phyloP scores from a whole-genome alignment of 306 rosid genomes.

The Vicia villosa region DNA sequence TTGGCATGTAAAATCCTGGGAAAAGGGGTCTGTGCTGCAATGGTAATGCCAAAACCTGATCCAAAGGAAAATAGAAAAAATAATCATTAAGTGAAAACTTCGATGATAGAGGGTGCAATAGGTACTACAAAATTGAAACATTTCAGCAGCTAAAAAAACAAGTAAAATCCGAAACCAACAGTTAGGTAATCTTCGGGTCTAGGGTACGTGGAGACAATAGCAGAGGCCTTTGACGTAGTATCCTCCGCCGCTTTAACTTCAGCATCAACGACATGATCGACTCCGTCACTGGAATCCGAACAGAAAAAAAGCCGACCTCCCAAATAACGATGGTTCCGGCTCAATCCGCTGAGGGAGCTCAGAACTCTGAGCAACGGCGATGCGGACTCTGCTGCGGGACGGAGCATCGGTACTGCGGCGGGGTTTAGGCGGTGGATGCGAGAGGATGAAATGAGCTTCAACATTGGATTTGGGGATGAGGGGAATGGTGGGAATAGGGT shows the following conservation, averaged over 20 bases:
- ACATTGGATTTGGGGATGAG: conserved; percentile 47
- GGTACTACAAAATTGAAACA: neutral
- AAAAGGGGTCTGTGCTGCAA: conserved; percentile 95
- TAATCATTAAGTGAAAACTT: no score
- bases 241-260: conserved; percentile 63
- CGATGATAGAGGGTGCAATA: no score
- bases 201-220: conserved; percentile 83
- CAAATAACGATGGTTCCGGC: conserved; percentile 36
- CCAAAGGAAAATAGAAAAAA: conserved; percentile 20
- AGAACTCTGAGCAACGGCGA: conserved; percentile 58
- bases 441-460: conserved; percentile 72
- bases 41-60: conserved; percentile 95
- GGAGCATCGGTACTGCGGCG: conserved; percentile 43
- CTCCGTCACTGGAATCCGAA: conserved; percentile 71
- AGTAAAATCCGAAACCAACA: conserved; percentile 58
- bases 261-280: conserved; percentile 57
- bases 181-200: conserved; percentile 92
- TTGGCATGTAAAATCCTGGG: conserved; percentile 99
- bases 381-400: conserved; percentile 42
- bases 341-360: conserved; percentile 49
- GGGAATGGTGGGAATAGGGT: no score
- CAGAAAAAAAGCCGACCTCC: conserved; percentile 66
- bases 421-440: conserved; percentile 51
- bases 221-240: conserved; percentile 53
- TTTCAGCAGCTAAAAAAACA: neutral